Evolutionary conservation across 1,284 basidiomycete species (phyloP), one percentile per base, ranked within the genome.

Genomic region (Mycena sp.): DNA sequence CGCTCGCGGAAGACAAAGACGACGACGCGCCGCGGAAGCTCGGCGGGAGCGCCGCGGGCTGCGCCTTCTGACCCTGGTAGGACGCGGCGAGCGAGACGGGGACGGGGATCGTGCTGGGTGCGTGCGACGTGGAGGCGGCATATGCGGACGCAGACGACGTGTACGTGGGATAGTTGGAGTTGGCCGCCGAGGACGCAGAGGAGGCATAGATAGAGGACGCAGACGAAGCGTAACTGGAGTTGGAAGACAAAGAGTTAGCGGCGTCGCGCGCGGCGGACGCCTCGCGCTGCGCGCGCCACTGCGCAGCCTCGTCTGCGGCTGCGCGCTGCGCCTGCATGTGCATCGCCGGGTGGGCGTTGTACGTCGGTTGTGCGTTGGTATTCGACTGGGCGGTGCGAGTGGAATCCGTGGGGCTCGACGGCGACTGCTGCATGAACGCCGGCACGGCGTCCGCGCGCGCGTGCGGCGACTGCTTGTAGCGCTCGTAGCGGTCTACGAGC

Each of bases 401-500:
- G 3, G 38, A 21, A 44, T 6, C 19, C 12, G 14, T 16, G 14
- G 6, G 14, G 16, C 3, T 10, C n/a, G 26, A n/a, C 25, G 7
- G 30, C 30, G 10, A 55, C 40, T 28, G 23, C 21, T 28, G 49
- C 48, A 10, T 30, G 17, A 62, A 56, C 1, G 43, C 46, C 7
- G 61, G 61, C 6, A 63, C 41, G 2, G 56, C 49, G 25, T 58
- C 56, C 4, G 32, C 28, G 12, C 11, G 17, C 10, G 28, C 37
- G 4, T 5, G 6, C n/a, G n/a, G 4, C 28, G 12, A 5, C 50
- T 30, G 17, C 40, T 26, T 5, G 40, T 63, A 87, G 45, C 76
- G 76, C 54, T 85, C 83, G 59, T 82, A 81, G n/a, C 84, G 80
- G 45, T 85, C 80, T 37, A 86, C 79, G 17, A 87, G 78, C 12